phyloP scores from a whole-genome alignment of 805 yeast genomes.

The Cyberlindnera lachancei region DNA sequence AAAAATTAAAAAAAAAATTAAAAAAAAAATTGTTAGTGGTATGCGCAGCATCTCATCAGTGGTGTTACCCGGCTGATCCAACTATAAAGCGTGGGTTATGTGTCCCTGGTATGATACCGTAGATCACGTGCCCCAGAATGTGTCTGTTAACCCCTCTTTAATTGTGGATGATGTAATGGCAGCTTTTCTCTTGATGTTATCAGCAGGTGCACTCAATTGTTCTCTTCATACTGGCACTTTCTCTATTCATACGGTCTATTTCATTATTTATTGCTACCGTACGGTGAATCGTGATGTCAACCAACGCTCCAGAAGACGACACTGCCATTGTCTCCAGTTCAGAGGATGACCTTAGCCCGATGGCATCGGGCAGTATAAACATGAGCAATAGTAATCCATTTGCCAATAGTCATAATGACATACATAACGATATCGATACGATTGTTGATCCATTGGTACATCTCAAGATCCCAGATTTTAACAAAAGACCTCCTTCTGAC shows the following conservation, averaged over 20 bases:
- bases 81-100: neutral
- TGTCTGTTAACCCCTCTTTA: too few species aligned
- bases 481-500: conserved; percentile 66
- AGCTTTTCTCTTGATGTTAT: too few species aligned
- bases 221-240: too few species aligned
- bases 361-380: conserved; percentile 7
- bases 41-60: conserved; percentile 12
- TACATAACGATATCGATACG: conserved; percentile 1
- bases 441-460: neutral
- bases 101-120: too few species aligned
- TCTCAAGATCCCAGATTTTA: conserved; percentile 38
- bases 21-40: conserved; percentile 11
- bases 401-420: neutral
- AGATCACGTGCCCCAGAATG: too few species aligned
- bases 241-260: too few species aligned
- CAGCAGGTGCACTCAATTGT: too few species aligned
- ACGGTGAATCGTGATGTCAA: too few species aligned
- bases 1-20: neutral
- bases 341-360: conserved; percentile 16
- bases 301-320: too few species aligned
- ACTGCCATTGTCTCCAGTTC: conserved; percentile 20
- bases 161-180: too few species aligned
- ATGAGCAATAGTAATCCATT: conserved; percentile 1
- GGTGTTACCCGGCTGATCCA: conserved; percentile 6
- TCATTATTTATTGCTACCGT: too few species aligned